A percentile compares a stretch with the other conserved stretches of the same genome.
Conservation (phyloP, 2,329 filamentous ascomycete species). For the Microcera coccophila region DNA sequence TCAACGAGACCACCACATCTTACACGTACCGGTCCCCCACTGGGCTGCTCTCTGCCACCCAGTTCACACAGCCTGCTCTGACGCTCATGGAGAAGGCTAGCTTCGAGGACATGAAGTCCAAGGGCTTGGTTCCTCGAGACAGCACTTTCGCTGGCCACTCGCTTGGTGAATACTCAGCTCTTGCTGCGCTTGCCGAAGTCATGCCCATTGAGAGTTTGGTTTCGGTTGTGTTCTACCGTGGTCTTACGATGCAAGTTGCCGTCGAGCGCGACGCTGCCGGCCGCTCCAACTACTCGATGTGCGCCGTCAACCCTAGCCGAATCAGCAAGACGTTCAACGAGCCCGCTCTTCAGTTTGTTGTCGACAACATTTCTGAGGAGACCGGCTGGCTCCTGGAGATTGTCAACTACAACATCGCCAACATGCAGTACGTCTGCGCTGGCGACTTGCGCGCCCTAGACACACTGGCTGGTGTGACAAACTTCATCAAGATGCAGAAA, state of each 20-base stretch:
- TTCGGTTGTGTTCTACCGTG: constrained; percentile 98
- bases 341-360: constrained; percentile 92
- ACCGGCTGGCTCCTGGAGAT: constrained; percentile 97
- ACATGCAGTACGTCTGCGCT: constrained; percentile 71
- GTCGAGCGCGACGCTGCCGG: constrained; percentile 92
- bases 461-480: constrained; percentile 74
- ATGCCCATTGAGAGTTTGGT: constrained; percentile 99
- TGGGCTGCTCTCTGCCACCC: constrained; percentile 90
- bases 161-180: constrained; percentile 93
- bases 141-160: constrained; percentile 98
- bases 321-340: constrained; percentile 99
- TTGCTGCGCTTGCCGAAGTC: constrained; percentile 93
- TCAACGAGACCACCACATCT: constrained; percentile 84
- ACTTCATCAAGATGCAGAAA: constrained; percentile 94
- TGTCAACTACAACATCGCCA: constrained; percentile 89
- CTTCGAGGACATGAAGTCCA: constrained; percentile 98
- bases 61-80: constrained; percentile 96
- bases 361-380: constrained; percentile 89
- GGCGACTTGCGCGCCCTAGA: constrained; percentile 69
- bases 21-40: constrained; percentile 97
- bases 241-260: constrained; percentile 97
- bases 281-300: constrained; percentile 98
- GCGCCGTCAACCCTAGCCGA: constrained; percentile 95
- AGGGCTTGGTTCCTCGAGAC: constrained; percentile 91
- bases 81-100: constrained; percentile 99